Evolutionary conservation across 257 asterid genomes (phyloP), one percentile per base, ranked within the genome.

Genomic region (Nicotiana attenuata): DNA sequence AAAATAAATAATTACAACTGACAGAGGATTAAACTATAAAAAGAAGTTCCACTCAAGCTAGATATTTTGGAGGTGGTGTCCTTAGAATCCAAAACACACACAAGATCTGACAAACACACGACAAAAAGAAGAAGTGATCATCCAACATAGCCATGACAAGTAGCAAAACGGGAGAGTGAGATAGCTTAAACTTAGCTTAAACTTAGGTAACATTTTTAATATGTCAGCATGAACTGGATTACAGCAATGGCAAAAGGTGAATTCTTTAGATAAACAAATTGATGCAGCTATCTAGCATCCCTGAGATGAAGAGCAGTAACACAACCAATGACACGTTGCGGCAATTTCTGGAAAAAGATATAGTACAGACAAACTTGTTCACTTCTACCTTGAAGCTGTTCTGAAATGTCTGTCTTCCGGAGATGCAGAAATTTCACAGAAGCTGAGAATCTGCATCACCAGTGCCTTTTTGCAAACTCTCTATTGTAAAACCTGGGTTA

Each of bases 401-500:
- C 67, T 75, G 24, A 79, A 71, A 29, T 29, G 31, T 1, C 65
- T 55, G 83, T 53, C 65, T 66, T 29, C 31, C 2, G 3, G 31
- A 29, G 31, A 81, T 65, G 71, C 63, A 45, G 85, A 84, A 67
- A 59, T 78, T 67, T 81, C 86, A 45, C 66, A 76, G 19, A 73
- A 78, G 78, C 81, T 75, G 57, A 76, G 77, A 65, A 1, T 29
- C 31, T 3, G 3, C 31, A 78, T 82, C 86, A 67, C 83, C 88
- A 33, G 61, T 83, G 81, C 67, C 80, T 33, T 84, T 83, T 50
- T 10, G 52, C 5, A 66, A 69, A 84, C 65, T 77, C 77, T 69
- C 84, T 16, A 59, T 78, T 14, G 61, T 78, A 33, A 31, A 13
- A 82, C 86, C 81, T 50, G 85, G 83, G 57, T 85, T 87, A 60